phyloP scores from a whole-genome alignment of 129 eudicot genomes.

The Ambrosia trifida region DNA sequence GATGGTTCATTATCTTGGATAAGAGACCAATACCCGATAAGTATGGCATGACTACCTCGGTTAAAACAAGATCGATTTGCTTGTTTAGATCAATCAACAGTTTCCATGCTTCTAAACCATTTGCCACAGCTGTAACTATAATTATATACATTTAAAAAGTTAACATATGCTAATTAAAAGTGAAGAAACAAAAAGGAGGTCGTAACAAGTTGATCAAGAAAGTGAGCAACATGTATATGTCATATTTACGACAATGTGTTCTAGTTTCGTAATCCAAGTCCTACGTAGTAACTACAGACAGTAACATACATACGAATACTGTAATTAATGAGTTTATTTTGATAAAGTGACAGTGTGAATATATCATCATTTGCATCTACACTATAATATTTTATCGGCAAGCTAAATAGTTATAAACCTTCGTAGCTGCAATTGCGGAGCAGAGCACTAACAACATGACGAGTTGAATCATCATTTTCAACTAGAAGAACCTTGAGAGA shows the following conservation, averaged over 20 bases:
- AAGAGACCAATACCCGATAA: conserved; percentile 82
- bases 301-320: neutral
- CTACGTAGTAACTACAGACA: conserved; percentile 9
- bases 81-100: conserved; percentile 56
- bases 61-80: conserved; percentile 71
- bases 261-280: neutral
- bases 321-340: conserved; percentile 15
- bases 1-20: conserved; percentile 69
- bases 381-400: conserved; percentile 23
- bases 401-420: conserved; percentile 39
- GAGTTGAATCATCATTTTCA: conserved; percentile 80
- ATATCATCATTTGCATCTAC: conserved; percentile 8
- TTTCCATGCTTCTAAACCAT: conserved; percentile 94
- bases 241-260: neutral
- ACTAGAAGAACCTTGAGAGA: conserved; percentile 67
- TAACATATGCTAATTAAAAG: conserved; percentile 12
- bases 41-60: conserved; percentile 81
- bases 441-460: conserved; percentile 76
- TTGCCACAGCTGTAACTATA: conserved; percentile 77
- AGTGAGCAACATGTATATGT: neutral
- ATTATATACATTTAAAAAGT: neutral
- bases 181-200: neutral
- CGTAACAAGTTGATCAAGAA: neutral
- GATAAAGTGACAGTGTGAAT: neutral
- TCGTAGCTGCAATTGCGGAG: conserved; percentile 84